Conservation (phyloP, 192 early-diverging fungal species). For the Backusella tarrabulga region DNA sequence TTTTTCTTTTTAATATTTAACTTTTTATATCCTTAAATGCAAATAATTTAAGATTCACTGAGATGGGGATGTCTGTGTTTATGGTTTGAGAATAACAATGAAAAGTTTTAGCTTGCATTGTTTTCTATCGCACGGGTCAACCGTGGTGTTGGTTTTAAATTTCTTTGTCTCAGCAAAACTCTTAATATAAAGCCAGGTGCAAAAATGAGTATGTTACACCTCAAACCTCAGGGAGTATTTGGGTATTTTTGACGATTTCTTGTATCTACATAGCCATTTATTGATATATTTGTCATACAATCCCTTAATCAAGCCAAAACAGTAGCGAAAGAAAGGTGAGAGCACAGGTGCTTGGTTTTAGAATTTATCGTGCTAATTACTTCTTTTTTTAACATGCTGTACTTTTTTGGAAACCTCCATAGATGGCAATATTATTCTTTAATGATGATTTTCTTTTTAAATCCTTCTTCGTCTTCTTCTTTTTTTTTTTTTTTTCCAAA, state of each 20-base stretch:
- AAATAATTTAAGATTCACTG: neutral
- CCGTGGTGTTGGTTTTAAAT: neutral
- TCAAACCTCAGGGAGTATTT: neutral
- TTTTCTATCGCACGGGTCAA: neutral
- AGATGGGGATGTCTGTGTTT: neutral
- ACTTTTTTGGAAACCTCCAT: neutral
- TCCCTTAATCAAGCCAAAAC: neutral
- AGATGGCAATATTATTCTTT: neutral
- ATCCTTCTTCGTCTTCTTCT: neutral
- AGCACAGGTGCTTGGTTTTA: neutral
- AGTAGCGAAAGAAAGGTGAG: neutral
- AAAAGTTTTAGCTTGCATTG: neutral
- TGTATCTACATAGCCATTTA: neutral
- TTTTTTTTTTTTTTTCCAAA: no score
- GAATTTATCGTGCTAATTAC: neutral
- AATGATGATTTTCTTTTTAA: neutral
- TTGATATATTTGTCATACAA: neutral
- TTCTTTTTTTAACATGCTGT: neutral
- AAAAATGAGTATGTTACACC: neutral
- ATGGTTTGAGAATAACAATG: neutral
- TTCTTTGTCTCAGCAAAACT: neutral
- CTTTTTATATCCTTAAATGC: neutral
- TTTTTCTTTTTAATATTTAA: neutral
- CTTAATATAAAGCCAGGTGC: neutral
- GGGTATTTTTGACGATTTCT: neutral